Percentiles rank a stretch among this genome's conserved stretches.
These are phyloP conservation scores for Aspergillus bridgeri DNA, from an alignment of 495 filamentous ascomycete genomes.

Conservation along the genomic window DNA sequence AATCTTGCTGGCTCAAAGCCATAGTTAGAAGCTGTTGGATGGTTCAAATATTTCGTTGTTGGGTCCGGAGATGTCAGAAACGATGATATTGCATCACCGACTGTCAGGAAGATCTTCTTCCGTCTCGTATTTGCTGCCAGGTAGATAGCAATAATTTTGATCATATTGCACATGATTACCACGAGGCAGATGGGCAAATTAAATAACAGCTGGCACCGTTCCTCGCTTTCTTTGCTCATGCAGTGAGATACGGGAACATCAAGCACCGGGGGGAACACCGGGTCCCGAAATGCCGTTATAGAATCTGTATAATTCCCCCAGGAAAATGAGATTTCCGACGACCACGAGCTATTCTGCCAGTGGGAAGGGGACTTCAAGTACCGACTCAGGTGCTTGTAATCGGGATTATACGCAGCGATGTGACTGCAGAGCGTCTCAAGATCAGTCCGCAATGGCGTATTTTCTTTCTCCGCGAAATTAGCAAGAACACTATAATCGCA, in stretches of 20 bases:
- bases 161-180: conserved; percentile 3
- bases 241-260: not conserved
- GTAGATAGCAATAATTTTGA: conserved; percentile 15
- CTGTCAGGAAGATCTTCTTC: conserved; percentile 10
- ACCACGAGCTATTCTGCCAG: not conserved
- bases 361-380: not conserved
- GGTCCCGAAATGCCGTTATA: not conserved
- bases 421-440: not conserved
- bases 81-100: conserved; percentile 22
- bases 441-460: not conserved
- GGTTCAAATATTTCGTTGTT: conserved; percentile 2
- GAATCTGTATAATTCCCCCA: not conserved
- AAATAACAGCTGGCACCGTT: not conserved
- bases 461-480: not conserved
- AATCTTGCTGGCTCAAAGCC: not conserved
- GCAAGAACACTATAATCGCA: not conserved
- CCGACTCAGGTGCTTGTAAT: not conserved
- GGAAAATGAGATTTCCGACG: not conserved
- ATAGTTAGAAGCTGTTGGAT: too few species aligned
- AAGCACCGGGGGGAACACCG: not conserved
- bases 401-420: not conserved
- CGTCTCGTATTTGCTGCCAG: not conserved
- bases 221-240: not conserved
- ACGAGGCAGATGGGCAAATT: not conserved
- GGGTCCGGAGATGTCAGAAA: conserved; percentile 17